Base-by-base conservation (phyloP, 1,284 basidiomycete species). In the Kwoniella shivajii region DNA sequence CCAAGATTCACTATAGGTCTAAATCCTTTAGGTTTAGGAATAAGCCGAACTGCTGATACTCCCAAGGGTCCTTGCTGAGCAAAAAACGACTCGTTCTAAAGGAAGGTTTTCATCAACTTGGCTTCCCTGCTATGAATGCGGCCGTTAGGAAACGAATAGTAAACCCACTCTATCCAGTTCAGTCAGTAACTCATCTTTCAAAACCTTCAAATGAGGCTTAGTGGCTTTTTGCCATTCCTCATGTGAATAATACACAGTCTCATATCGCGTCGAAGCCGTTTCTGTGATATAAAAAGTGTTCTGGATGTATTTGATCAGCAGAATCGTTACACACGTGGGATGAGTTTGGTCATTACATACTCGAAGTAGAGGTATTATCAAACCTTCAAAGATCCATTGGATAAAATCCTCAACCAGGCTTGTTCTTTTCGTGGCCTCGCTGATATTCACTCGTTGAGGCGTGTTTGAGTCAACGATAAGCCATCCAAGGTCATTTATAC, bases 251-350 rank as follows among this genome's bases (percentile, higher is more conserved):
- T 95, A 99, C 0, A 98, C 79, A 0, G 93, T 84, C 49, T 86
- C 85, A 64, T 95, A 91, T n/a, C 88, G 83, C 64, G 88, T 92
- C 1, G 87, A 88, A 5, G 88, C 87, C 0, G 94, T 92, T 65
- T 99, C 92, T 0, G 96, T 99, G 38, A 90, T 83, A 73, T 97
- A 98, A 78, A 98, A 99, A 0, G 88, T 88, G 0, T 91, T 92
- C 90, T 96, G 59, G 11, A 14, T 47, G n/a, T 29, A 13, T 16
- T 47, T 26, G 33, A 54, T 22, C 14, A 37, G 31, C 13, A 20
- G 18, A 5, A n/a, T 34, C 6, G 2, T 39, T 37, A 7, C 18
- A 33, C 13, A 16, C 7, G 20, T 46, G 5, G 22, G 5, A 20
- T 7, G 9, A 33, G n/a, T n/a, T n/a, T n/a, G n/a, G n/a, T n/a